Percentiles rank a stretch among this genome's conserved stretches.
These are phyloP conservation scores for Acacia melanoxylon DNA, from an alignment of 306 rosid species.

Conservation along the genomic window DNA sequence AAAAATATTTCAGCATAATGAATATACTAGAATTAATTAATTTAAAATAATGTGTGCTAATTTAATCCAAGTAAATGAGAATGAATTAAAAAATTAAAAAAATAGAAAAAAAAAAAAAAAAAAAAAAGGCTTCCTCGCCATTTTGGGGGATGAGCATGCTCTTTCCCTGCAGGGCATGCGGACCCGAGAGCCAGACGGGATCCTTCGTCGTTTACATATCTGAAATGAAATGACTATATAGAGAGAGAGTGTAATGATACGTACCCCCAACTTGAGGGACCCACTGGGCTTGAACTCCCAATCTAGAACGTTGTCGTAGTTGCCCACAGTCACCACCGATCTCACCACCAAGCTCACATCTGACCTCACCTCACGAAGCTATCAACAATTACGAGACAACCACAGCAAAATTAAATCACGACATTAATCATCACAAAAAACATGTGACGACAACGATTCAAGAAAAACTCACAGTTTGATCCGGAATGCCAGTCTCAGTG, in stretches of 20 bases:
- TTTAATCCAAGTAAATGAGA: too few relatives aligned
- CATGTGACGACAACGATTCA: not conserved
- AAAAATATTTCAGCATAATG: too few relatives aligned
- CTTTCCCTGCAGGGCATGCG: too few relatives aligned
- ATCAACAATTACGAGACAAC: not conserved
- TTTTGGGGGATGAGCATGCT: too few relatives aligned
- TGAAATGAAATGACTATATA: too few relatives aligned
- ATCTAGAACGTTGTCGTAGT: conserved; percentile 43
- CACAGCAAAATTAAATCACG: not conserved
- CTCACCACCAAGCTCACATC: conserved; percentile 43
- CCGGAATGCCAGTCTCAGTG: conserved; percentile 37
- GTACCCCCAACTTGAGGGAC: conserved; percentile 38
- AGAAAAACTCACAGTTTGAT: conserved; percentile 13
- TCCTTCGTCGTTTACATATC: too few relatives aligned
- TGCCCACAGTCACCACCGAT: conserved; percentile 40
- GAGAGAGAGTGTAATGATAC: not conserved
- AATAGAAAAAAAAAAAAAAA: too few relatives aligned
- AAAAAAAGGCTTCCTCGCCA: too few relatives aligned
- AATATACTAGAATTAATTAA: too few relatives aligned
- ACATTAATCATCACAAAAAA: not conserved
- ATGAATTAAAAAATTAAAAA: too few relatives aligned
- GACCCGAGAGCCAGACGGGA: too few relatives aligned
- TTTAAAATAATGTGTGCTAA: too few relatives aligned
- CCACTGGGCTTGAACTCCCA: conserved; percentile 55
- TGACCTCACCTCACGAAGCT: conserved; percentile 38